A percentile compares a stretch with the other conserved stretches of the same genome.
phyloP scores from a whole-genome alignment of 2,329 filamentous ascomycete species.

The Phyllachora maydis region DNA sequence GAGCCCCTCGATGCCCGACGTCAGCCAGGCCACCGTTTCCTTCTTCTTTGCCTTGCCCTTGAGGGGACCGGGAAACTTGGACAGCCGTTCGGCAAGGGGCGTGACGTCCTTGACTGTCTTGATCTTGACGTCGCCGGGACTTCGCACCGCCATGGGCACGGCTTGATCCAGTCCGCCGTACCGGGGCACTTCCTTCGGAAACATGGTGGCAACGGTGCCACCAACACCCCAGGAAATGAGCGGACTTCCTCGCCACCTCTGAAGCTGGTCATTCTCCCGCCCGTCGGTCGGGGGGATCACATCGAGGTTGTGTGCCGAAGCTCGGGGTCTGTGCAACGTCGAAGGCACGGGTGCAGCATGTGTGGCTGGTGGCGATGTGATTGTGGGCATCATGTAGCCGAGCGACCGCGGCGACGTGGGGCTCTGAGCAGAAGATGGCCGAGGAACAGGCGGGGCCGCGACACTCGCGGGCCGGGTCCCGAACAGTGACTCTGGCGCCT shows the following conservation, averaged over 20 bases:
- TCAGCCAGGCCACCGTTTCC: slow-evolving; percentile 67
- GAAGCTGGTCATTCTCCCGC: slow-evolving; percentile 52
- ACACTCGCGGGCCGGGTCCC: slow-evolving; percentile 10
- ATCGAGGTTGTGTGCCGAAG: slow-evolving; percentile 32
- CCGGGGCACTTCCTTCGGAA: slow-evolving; percentile 73
- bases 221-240: slow-evolving; percentile 79
- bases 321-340: too few relatives aligned
- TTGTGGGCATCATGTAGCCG: slow-evolving; percentile 3
- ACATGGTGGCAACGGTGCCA: slow-evolving; percentile 62
- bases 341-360: slow-evolving; percentile 6
- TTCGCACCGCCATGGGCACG: slow-evolving; percentile 60
- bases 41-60: slow-evolving; percentile 91
- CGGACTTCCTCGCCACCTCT: slow-evolving; percentile 81
- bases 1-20: slow-evolving; percentile 50
- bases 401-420: slow-evolving; percentile 16
- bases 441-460: slow-evolving; percentile 24
- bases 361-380: slow-evolving; percentile 1
- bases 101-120: slow-evolving; percentile 53
- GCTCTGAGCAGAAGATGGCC: slow-evolving; percentile 31
- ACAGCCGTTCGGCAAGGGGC: slow-evolving; percentile 48
- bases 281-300: slow-evolving; percentile 43
- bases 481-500: slow-evolving; percentile 32
- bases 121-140: slow-evolving; percentile 65
- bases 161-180: slow-evolving; percentile 65
- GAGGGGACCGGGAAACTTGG: slow-evolving; percentile 76